Percentiles rank a stretch among this genome's conserved stretches.
Conservation (phyloP, 306 rosid genomes). For the Pterocarpus santalinus region DNA sequence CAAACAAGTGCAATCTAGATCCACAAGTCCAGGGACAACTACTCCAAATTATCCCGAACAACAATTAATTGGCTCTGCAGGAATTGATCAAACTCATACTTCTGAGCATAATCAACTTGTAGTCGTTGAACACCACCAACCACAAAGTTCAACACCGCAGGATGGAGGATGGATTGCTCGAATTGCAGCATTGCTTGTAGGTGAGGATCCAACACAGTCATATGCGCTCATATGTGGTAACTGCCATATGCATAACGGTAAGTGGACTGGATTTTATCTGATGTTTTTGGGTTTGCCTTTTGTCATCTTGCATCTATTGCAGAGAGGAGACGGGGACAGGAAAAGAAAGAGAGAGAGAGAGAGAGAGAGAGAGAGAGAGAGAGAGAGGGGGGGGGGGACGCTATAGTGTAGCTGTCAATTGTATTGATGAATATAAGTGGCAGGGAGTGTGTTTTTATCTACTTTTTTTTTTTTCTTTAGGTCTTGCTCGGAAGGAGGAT, state of each 20-base stretch:
- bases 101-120: slow-evolving; percentile 60
- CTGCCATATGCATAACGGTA: slow-evolving; percentile 97
- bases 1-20: slow-evolving; percentile 61
- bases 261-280: slow-evolving; percentile 43
- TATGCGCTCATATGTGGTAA: slow-evolving; percentile 93
- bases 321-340: neutral
- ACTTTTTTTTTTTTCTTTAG: slow-evolving; percentile 52
- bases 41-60: slow-evolving; percentile 54
- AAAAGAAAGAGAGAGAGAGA: no score
- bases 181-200: slow-evolving; percentile 90
- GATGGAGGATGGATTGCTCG: slow-evolving; percentile 92
- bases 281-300: neutral
- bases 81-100: slow-evolving; percentile 52
- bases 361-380: no score
- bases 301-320: slow-evolving; percentile 23
- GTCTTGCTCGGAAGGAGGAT: slow-evolving; percentile 89
- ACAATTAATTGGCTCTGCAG: slow-evolving; percentile 56
- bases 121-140: slow-evolving; percentile 70
- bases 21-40: slow-evolving; percentile 57
- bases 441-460: slow-evolving; percentile 25
- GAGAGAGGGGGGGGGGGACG: no score
- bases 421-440: slow-evolving; percentile 10
- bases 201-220: slow-evolving; percentile 92
- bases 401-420: neutral
- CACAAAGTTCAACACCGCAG: slow-evolving; percentile 61